A percentile compares a stretch with the other conserved stretches of the same genome.
phyloP scores from a whole-genome alignment of 257 asterid genomes.

The Scutellaria barbata region DNA sequence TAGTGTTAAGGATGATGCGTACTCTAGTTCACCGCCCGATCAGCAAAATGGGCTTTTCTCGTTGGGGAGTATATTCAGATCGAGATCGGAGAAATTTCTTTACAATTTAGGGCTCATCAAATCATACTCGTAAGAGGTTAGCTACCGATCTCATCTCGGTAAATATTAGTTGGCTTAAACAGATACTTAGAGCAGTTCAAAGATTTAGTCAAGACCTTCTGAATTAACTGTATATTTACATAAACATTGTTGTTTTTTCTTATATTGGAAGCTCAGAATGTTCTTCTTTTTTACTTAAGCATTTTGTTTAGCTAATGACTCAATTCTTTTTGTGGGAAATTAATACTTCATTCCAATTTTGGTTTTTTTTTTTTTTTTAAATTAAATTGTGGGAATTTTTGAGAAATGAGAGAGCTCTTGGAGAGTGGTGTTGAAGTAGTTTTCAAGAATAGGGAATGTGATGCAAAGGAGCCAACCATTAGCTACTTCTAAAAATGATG shows the following conservation, averaged over 20 bases:
- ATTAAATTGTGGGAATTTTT: too few relatives aligned
- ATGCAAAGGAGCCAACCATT: constrained; percentile 23
- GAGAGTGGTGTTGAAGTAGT: constrained; percentile 1
- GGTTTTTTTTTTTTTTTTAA: too few relatives aligned
- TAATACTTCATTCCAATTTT: too few relatives aligned
- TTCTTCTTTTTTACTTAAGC: background rate
- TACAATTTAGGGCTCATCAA: constrained; percentile 71
- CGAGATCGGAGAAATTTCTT: constrained; percentile 70
- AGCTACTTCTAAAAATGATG: constrained; percentile 7
- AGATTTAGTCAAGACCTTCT: constrained; percentile 2
- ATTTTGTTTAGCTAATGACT: background rate
- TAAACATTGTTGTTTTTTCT: too few relatives aligned
- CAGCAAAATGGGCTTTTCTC: constrained; percentile 56
- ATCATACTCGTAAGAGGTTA: constrained; percentile 51
- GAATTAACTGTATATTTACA: constrained; percentile 24
- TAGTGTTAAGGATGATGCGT: constrained; percentile 53
- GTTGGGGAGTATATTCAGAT: constrained; percentile 67
- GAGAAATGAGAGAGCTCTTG: too few relatives aligned
- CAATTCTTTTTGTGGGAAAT: too few relatives aligned
- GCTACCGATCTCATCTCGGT: background rate
- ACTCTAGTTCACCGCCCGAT: constrained; percentile 41
- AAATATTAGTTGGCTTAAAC: constrained; percentile 30
- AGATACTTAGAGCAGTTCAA: constrained; percentile 32
- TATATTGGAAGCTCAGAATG: too few relatives aligned
- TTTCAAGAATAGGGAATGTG: constrained; percentile 33